Conservation (phyloP, 306 rosid species). For the Mucuna pruriens region DNA sequence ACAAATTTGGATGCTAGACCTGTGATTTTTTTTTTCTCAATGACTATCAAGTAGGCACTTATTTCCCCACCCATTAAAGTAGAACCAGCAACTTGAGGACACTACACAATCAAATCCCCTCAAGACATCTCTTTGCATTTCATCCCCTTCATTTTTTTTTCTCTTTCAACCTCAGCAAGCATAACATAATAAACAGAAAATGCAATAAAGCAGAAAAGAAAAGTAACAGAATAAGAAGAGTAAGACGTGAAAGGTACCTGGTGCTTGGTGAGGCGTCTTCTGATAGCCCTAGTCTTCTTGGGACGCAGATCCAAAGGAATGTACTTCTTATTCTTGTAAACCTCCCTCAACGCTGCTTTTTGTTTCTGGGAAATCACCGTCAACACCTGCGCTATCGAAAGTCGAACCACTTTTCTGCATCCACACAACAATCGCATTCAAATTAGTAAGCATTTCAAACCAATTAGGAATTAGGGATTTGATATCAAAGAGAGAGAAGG, state of each 20-base stretch:
- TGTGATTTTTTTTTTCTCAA: neutral
- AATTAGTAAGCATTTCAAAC: neutral
- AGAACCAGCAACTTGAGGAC: neutral
- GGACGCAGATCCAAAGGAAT: slow-evolving; percentile 74
- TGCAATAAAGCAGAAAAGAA: neutral
- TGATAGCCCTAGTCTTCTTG: slow-evolving; percentile 70
- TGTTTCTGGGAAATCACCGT: slow-evolving; percentile 75
- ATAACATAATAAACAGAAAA: neutral
- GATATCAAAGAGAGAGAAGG: neutral
- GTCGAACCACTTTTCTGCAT: slow-evolving; percentile 75
- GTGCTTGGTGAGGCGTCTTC: slow-evolving; percentile 73
- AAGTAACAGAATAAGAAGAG: too few relatives aligned
- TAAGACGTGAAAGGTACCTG: slow-evolving; percentile 44
- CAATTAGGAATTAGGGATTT: neutral
- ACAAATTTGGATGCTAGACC: neutral
- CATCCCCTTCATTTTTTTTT: neutral
- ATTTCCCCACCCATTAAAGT: neutral
- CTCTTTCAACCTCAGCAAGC: neutral
- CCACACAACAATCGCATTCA: neutral
- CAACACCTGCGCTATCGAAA: slow-evolving; percentile 65
- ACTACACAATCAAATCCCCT: neutral
- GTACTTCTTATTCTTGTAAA: slow-evolving; percentile 65
- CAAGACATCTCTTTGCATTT: neutral
- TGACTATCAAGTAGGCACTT: neutral
- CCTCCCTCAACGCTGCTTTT: slow-evolving; percentile 64